Base-by-base conservation (phyloP, 2,329 filamentous ascomycete species). In the Xylaria sp. region DNA sequence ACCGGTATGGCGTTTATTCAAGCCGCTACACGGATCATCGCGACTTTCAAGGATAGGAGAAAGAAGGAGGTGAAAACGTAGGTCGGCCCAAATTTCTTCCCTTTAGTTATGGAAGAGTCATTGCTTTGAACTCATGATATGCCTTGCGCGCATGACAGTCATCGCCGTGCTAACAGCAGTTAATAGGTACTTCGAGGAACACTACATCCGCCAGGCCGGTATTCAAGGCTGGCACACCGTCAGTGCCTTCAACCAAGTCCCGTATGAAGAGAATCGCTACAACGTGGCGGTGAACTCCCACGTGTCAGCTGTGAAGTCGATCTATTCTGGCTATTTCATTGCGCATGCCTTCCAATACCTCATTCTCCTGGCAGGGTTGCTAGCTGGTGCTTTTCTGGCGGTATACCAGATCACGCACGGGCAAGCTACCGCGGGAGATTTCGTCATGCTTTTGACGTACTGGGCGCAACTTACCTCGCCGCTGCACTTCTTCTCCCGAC, bases 401-500 rank as follows among this genome's bases (percentile, higher is more conserved):
- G 80, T 85, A 0, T 88, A 85, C 67, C 86, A 89, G 58, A 86
- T 91, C 49, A 85, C 80, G 2, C 78, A 77, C n/a, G 80, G 79
- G 1, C 71, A 80, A 48, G 80, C 83, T 4, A 82, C 82, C 4
- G 76, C 88, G 9, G 88, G 88, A 50, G 80, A 88, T 59, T 90
- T 91, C 62, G 84, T 89, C 50, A 84, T 86, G 72, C 76, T 91
- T 16, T 73, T 91, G 55, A 87, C 86, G 48, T 91, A 91, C 69
- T 90, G 90, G 87, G 81, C 82, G 17, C 88, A 91, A 65, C 77
- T 91, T 37, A 87, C 88, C 41, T 80, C 82, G 1, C 88, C 88
- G 2, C 77, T 91, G 48, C 86, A 86, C 60, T 90, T 89, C 70
- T 90, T 91, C 65, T 79, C 82, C 6, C 73, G 74, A 17, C 71